A percentile compares a stretch with the other conserved stretches of the same genome.
phyloP scores from a whole-genome alignment of 768 basidiomycete species.

The Boletus coccyginus region DNA sequence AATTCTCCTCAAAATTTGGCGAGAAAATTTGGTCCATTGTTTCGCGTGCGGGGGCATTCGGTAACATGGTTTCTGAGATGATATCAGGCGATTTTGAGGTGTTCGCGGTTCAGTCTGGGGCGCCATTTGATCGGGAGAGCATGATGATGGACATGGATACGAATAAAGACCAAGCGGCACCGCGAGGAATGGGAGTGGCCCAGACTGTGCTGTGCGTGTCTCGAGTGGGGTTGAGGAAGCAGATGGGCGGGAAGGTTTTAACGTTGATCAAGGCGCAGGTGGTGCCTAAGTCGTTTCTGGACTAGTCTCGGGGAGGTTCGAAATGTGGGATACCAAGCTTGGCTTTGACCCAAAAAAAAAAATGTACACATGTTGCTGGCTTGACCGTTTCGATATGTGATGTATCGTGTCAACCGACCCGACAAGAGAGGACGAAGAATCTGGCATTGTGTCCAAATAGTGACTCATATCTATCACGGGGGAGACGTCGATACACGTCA shows the following conservation, averaged over 20 bases:
- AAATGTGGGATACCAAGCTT: too few species aligned
- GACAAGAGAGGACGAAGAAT: too few species aligned
- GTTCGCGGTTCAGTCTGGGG: background rate
- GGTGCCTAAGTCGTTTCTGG: background rate
- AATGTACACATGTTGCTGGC: too few species aligned
- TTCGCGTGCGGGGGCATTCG: background rate
- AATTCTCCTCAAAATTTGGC: background rate
- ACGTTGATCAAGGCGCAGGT: background rate
- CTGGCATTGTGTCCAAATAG: too few species aligned
- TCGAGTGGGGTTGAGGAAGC: background rate
- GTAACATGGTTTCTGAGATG: background rate
- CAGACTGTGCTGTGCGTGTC: background rate
- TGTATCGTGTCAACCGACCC: too few species aligned
- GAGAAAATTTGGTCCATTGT: background rate
- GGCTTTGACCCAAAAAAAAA: too few species aligned
- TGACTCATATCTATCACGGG: too few species aligned
- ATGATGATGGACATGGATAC: background rate
- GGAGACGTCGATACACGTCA: too few species aligned
- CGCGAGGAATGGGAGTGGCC: background rate
- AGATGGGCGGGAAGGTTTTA: background rate
- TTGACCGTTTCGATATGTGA: too few species aligned
- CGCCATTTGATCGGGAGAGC: background rate
- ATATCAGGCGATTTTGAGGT: background rate
- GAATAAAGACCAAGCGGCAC: background rate
- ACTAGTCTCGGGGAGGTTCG: background rate